Evolutionary conservation across 177 flowering plant species (phyloP), one percentile per base, ranked within the genome.

Genomic region (Vitis hybrid): DNA sequence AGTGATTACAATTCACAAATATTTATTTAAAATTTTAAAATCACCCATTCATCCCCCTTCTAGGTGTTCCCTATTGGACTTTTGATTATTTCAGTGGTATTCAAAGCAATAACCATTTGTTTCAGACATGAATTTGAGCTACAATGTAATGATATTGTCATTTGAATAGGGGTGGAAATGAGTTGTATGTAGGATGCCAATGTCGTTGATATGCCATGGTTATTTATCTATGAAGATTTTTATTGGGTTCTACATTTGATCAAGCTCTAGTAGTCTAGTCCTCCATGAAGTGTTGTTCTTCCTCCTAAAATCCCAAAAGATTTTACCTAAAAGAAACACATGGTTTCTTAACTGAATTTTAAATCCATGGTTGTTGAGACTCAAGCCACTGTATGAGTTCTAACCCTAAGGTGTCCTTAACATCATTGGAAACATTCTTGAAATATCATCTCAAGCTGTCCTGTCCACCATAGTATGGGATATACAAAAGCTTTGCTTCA

Each of bases 261-360:
- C 79, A 10, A 83, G 80, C 71, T 87, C 83, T 16, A 93, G 70
- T 15, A 93, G 78, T 45, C 78, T 79, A 15, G 84, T 85, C 2
- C 97, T 94, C 97, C 98, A 91, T 4, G 80, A 11, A 19, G 70
- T 50, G 0, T 60, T 15, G 0, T 7, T 5, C 0, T 15, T 66
- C 67, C 98, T 81, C 49, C 97, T 72, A 70, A 93, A 91, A 72
- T 93, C 94, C 91, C 92, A 93, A 2, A 97, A 84, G 45, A 89
- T 86, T 68, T 89, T 91, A 2, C 98, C 94, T 69, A 89, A 67
- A 13, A 87, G 93, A 61, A 93, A 82, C 0, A 88, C 88, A 68
- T 91, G 98, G 66, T 91, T 26, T 93, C 68, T 80, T 85, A 1
- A 94, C 94, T 0, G 79, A 72, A 20, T 85, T 84, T 48, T 68